phyloP scores from a whole-genome alignment of 495 filamentous ascomycete species.

The Hypoxylon fragiforme region DNA sequence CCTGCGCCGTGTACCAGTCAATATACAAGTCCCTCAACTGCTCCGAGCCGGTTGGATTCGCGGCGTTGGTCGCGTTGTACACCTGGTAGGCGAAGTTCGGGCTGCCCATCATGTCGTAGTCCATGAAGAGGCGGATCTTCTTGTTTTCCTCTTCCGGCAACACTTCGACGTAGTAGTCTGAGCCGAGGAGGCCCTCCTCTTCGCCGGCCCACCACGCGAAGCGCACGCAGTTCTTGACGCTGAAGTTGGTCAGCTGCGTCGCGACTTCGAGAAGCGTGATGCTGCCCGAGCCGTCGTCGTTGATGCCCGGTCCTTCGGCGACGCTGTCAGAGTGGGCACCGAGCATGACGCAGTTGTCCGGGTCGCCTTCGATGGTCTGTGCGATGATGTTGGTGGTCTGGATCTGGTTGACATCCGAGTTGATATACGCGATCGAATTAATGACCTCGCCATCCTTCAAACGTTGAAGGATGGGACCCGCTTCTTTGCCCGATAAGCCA shows the following conservation, averaged over 20 bases:
- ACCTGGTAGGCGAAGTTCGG: slow-evolving; percentile 60
- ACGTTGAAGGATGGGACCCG: slow-evolving; percentile 49
- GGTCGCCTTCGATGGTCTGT: slow-evolving; percentile 58
- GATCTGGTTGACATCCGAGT: slow-evolving; percentile 50
- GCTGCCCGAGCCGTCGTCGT: slow-evolving; percentile 58
- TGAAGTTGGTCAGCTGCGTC: slow-evolving; percentile 52
- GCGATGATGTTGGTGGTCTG: slow-evolving; percentile 57
- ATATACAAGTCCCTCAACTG: slow-evolving; percentile 56
- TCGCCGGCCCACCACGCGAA: slow-evolving; percentile 63
- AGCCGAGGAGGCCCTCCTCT: slow-evolving; percentile 62
- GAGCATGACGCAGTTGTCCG: slow-evolving; percentile 59
- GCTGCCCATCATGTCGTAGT: slow-evolving; percentile 63
- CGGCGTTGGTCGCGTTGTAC: slow-evolving; percentile 51
- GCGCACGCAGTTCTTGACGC: slow-evolving; percentile 58
- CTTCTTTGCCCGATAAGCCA: slow-evolving; percentile 56
- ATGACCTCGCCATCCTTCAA: slow-evolving; percentile 52
- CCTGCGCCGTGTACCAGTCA: slow-evolving; percentile 52
- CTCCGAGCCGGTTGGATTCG: slow-evolving; percentile 53
- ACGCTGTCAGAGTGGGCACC: slow-evolving; percentile 61
- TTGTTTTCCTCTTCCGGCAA: slow-evolving; percentile 53
- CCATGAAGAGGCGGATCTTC: slow-evolving; percentile 62
- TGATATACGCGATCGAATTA: slow-evolving; percentile 59
- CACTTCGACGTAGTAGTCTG: slow-evolving; percentile 56
- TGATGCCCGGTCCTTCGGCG: slow-evolving; percentile 52
- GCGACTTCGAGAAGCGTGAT: slow-evolving; percentile 58